These are phyloP conservation scores for Tylopilus balloui DNA, from an alignment of 768 basidiomycete genomes.

Conservation along the genomic window DNA sequence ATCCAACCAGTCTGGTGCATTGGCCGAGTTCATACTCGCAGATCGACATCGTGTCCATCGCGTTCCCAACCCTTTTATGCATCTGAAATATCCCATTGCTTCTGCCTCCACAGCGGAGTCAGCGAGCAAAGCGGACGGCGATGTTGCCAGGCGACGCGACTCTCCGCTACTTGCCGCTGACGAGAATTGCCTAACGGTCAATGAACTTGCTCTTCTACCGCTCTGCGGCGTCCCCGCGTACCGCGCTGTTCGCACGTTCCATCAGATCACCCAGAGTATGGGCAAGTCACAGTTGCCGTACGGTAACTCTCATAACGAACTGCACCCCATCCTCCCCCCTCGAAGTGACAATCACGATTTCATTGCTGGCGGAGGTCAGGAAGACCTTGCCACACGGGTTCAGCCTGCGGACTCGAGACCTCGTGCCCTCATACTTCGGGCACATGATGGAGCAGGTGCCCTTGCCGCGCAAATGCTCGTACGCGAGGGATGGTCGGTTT, in stretches of 20 bases:
- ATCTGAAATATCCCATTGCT: constrained; percentile 25
- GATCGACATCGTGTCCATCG: constrained; percentile 76
- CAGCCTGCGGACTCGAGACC: constrained; percentile 23
- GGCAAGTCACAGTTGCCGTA: constrained; percentile 22
- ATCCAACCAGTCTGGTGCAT: constrained; percentile 63
- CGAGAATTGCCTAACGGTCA: constrained; percentile 41
- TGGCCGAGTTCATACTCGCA: constrained; percentile 83
- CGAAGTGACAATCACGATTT: constrained; percentile 25
- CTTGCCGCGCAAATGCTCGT: constrained; percentile 77
- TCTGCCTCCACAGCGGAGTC: constrained; percentile 13
- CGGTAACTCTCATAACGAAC: constrained; percentile 25
- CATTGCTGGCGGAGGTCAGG: constrained; percentile 23
- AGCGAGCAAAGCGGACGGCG: constrained; percentile 2
- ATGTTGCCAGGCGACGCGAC: constrained; percentile 9
- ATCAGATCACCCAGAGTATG: constrained; percentile 30
- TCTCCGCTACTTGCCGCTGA: constrained; percentile 7
- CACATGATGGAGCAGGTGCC: constrained; percentile 72
- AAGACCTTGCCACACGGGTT: constrained; percentile 5
- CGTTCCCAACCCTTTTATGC: constrained; percentile 57
- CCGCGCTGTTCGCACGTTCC: constrained; percentile 71
- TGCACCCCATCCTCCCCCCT: constrained; percentile 26
- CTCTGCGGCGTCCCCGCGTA: constrained; percentile 77
- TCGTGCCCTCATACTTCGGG: constrained; percentile 61
- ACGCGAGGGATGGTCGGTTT: constrained; percentile 65
- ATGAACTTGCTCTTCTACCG: constrained; percentile 78